phyloP scores from a whole-genome alignment of 2,329 filamentous ascomycete genomes.

The Clarireedia monteithiana region DNA sequence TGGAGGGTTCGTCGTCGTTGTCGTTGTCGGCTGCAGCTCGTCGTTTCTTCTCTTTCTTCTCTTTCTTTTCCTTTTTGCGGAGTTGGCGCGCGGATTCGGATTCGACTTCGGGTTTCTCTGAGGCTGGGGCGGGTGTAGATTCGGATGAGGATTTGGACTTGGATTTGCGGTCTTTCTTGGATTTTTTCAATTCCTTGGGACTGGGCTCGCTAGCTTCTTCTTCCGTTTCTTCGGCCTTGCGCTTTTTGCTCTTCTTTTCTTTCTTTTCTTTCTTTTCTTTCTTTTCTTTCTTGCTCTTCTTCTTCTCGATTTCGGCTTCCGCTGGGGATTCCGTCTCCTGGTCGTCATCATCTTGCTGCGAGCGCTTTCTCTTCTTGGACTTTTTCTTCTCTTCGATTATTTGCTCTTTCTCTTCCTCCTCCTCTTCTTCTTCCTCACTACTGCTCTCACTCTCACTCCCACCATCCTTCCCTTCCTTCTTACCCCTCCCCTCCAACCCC shows the following conservation, averaged over 20 bases:
- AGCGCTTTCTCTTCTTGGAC: slow-evolving; percentile 37
- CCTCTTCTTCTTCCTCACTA: slow-evolving; percentile 4
- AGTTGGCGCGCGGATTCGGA: background rate
- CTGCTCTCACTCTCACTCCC: slow-evolving; percentile 8
- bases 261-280: slow-evolving; percentile 9
- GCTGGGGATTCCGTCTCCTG: slow-evolving; percentile 11
- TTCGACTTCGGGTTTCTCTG: background rate
- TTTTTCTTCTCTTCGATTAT: slow-evolving; percentile 15
- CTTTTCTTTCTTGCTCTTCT: slow-evolving; percentile 22
- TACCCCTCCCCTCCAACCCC: slow-evolving; percentile 20
- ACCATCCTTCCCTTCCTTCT: background rate
- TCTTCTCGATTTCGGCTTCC: slow-evolving; percentile 25
- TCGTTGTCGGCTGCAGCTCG: background rate
- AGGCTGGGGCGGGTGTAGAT: background rate
- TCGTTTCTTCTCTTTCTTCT: slow-evolving; percentile 14
- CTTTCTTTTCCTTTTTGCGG: slow-evolving; percentile 4
- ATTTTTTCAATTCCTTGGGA: slow-evolving; percentile 28
- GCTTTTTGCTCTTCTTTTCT: slow-evolving; percentile 23
- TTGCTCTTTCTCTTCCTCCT: slow-evolving; percentile 3
- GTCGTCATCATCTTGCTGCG: slow-evolving; percentile 30
- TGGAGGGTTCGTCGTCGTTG: slow-evolving; percentile 23
- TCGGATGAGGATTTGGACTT: background rate
- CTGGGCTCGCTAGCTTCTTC: slow-evolving; percentile 14
- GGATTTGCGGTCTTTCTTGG: slow-evolving; percentile 21
- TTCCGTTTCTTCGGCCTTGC: slow-evolving; percentile 38